Evolutionary conservation across 2,329 filamentous ascomycete genomes (phyloP).

Genomic region (Diaporthe destruens): DNA sequence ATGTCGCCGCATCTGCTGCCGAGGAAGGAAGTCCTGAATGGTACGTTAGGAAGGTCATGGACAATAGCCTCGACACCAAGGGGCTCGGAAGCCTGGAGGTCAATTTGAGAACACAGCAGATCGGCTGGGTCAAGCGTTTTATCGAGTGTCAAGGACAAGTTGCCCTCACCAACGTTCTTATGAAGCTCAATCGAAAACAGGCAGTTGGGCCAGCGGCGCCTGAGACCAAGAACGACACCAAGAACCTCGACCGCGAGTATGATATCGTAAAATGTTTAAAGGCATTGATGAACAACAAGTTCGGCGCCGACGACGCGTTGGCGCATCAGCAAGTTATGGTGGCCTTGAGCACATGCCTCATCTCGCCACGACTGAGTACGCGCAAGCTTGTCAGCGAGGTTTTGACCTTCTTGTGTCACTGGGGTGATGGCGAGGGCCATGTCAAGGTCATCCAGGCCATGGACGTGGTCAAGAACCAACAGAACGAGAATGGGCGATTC

Average conservation of each 20-base stretch:
- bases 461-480: constrained; percentile 88
- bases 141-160: constrained; percentile 98
- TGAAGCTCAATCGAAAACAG: constrained; percentile 92
- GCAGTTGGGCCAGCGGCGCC: constrained; percentile 78
- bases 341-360: constrained; percentile 86
- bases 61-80: constrained; percentile 92
- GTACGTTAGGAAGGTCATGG: constrained; percentile 98
- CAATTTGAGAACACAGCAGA: constrained; percentile 94
- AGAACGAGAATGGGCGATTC: constrained; percentile 94
- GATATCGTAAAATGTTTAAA: constrained; percentile 98
- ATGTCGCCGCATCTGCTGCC: constrained; percentile 80
- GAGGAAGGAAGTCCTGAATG: constrained; percentile 97
- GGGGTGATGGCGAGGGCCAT: constrained; percentile 87
- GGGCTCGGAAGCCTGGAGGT: constrained; percentile 93
- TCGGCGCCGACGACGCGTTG: constrained; percentile 95
- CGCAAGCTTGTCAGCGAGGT: constrained; percentile 96
- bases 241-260: constrained; percentile 91
- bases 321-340: constrained; percentile 91
- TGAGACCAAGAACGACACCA: constrained; percentile 68
- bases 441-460: constrained; percentile 93
- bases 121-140: constrained; percentile 96
- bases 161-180: constrained; percentile 90
- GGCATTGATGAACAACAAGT: constrained; percentile 99
- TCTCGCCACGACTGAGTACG: constrained; percentile 89
- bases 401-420: constrained; percentile 94